A percentile compares a stretch with the other conserved stretches of the same genome.
These are phyloP conservation scores for Lotus japonicus DNA, from an alignment of 306 rosid genomes.

Conservation along the genomic window DNA sequence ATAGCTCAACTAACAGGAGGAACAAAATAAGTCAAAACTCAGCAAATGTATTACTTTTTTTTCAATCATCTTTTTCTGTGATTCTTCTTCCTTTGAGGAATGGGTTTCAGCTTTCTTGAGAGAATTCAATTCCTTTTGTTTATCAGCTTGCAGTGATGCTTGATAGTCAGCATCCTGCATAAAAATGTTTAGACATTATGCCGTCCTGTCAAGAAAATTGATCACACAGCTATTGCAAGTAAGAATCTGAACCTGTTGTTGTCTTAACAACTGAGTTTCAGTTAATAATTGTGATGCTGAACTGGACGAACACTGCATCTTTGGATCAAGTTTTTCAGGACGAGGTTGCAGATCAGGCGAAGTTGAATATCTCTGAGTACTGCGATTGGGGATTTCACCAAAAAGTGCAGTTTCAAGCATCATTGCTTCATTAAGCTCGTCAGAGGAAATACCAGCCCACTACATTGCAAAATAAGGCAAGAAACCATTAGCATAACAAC, in stretches of 20 bases:
- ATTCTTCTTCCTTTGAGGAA: conserved; percentile 30
- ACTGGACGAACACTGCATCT: conserved; percentile 10
- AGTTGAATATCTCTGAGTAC: conserved; percentile 19
- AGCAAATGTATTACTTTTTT: conserved; percentile 26
- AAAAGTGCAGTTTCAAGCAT: conserved; percentile 58
- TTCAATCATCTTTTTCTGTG: conserved; percentile 22
- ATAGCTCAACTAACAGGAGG: not conserved
- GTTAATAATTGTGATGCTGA: conserved; percentile 28
- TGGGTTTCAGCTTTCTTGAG: conserved; percentile 31
- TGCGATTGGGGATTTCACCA: conserved; percentile 28
- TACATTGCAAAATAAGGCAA: conserved; percentile 33
- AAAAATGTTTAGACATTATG: conserved; percentile 8
- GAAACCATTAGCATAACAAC: conserved; percentile 14
- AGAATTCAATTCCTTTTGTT: conserved; percentile 37
- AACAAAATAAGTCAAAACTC: not conserved
- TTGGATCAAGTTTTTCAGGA: conserved; percentile 31
- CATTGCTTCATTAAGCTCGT: conserved; percentile 68
- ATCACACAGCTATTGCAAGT: conserved; percentile 13
- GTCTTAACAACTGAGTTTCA: conserved; percentile 35
- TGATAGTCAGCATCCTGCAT: conserved; percentile 58
- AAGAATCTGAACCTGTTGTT: conserved; percentile 58
- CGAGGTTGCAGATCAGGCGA: conserved; percentile 31
- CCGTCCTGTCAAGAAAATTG: not conserved
- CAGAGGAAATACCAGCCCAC: conserved; percentile 66
- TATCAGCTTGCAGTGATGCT: conserved; percentile 44